Conservation (phyloP, 441 rosid genomes). For the Euphorbia celastroides region DNA sequence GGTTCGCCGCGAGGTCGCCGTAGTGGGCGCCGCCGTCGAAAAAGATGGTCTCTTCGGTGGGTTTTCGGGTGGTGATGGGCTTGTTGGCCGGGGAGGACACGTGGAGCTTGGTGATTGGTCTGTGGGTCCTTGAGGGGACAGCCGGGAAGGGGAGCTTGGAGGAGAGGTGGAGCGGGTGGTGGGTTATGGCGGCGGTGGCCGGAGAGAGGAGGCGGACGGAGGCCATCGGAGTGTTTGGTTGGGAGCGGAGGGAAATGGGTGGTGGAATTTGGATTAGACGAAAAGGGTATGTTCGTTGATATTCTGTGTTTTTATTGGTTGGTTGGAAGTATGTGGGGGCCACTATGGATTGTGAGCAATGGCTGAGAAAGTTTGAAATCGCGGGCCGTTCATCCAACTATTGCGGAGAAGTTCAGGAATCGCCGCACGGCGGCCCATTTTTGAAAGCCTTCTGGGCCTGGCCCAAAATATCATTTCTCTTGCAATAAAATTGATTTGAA, state of each 20-base stretch:
- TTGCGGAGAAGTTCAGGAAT: too few species aligned
- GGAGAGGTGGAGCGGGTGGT: conserved; percentile 25
- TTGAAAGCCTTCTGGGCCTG: too few species aligned
- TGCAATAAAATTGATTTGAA: too few species aligned
- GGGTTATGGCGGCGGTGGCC: conserved; percentile 22
- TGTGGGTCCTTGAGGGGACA: conserved; percentile 14
- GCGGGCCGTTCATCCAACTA: too few species aligned
- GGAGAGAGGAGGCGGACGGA: conserved; percentile 31
- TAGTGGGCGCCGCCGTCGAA: conserved; percentile 94
- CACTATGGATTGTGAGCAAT: not conserved
- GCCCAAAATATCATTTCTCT: too few species aligned
- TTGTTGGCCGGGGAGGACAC: conserved; percentile 56
- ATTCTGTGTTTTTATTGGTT: not conserved
- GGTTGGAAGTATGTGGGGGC: not conserved
- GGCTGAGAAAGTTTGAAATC: too few species aligned
- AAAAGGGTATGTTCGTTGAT: not conserved
- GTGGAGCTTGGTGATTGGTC: conserved; percentile 41
- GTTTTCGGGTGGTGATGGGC: conserved; percentile 22
- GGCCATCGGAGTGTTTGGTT: conserved; percentile 46
- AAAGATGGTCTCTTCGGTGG: conserved; percentile 59
- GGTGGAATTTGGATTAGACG: not conserved
- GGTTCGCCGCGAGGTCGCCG: conserved; percentile 82
- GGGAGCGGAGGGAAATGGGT: not conserved
- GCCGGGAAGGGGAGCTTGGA: conserved; percentile 26
- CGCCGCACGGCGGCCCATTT: too few species aligned